phyloP scores from a whole-genome alignment of 345 rosid genomes.

The Arabis hirsuta region DNA sequence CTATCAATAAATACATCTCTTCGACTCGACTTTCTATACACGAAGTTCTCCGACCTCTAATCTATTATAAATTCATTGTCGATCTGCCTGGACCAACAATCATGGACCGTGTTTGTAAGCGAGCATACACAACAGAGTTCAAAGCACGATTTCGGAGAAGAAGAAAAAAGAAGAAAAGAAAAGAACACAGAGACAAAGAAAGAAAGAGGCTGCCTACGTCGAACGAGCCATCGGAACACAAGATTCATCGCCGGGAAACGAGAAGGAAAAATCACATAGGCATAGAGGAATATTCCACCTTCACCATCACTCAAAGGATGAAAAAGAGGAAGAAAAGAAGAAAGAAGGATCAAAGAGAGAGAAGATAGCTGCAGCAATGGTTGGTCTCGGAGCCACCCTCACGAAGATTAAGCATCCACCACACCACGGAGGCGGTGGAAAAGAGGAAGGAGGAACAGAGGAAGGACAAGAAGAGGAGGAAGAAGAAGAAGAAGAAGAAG shows the following conservation, averaged over 20 bases:
- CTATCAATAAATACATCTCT: too few relatives aligned
- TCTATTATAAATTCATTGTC: too few relatives aligned
- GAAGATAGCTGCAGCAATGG: conserved; percentile 41
- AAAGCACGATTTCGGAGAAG: neutral
- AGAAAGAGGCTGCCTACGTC: neutral
- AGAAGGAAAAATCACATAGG: conserved; percentile 28
- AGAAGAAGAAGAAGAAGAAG: neutral
- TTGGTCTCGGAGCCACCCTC: conserved; percentile 39
- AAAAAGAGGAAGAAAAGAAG: conserved; percentile 40
- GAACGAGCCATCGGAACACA: conserved; percentile 28
- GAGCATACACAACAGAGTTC: neutral
- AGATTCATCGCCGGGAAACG: conserved; percentile 14
- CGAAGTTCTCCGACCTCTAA: too few relatives aligned
- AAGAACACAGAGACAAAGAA: neutral
- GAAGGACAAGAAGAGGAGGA: neutral
- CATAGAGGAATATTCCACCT: conserved; percentile 42
- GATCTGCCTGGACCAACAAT: too few relatives aligned
- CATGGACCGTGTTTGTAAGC: conserved; percentile 24
- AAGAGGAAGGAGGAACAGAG: conserved; percentile 15
- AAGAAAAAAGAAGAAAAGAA: neutral
- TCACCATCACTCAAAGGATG: conserved; percentile 41
- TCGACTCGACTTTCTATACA: too few relatives aligned
- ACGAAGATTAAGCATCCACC: conserved; percentile 35
- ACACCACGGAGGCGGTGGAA: conserved; percentile 18
- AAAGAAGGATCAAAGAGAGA: conserved; percentile 45